phyloP scores from a whole-genome alignment of 2,329 filamentous ascomycete genomes.

The Monilinia fructigena region DNA sequence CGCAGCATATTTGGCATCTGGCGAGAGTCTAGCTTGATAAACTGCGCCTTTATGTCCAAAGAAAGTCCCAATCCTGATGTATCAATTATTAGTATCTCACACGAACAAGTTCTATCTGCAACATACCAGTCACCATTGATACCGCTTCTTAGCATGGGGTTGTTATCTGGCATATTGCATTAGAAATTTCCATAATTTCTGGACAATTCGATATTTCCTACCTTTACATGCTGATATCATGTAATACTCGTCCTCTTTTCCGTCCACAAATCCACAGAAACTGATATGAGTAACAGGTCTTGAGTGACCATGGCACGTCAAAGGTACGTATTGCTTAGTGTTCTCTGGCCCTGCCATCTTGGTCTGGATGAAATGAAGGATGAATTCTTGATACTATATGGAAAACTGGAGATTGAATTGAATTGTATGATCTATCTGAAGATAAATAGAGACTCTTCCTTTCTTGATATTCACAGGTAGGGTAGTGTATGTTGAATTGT shows the following conservation, averaged over 20 bases:
- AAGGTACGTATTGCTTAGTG: constrained; percentile 52
- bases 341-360: constrained; percentile 36
- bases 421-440: neutral
- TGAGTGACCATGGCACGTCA: constrained; percentile 75
- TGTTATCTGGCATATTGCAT: constrained; percentile 67
- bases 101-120: constrained; percentile 6
- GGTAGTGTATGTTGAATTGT: neutral
- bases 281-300: constrained; percentile 71
- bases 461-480: neutral
- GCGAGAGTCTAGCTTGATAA: constrained; percentile 90
- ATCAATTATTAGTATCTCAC: constrained; percentile 31
- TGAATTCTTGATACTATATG: neutral
- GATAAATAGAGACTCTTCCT: neutral
- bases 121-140: constrained; percentile 86
- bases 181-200: neutral
- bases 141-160: constrained; percentile 96
- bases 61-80: constrained; percentile 82
- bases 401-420: neutral
- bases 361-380: constrained; percentile 13
- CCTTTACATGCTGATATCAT: constrained; percentile 72
- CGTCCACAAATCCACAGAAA: constrained; percentile 61
- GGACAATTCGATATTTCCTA: constrained; percentile 35
- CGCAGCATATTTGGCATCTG: constrained; percentile 82
- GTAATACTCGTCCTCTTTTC: constrained; percentile 63
- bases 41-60: constrained; percentile 97